A percentile compares a stretch with the other conserved stretches of the same genome.
These are phyloP conservation scores for Butyriboletus loyo DNA, from an alignment of 768 basidiomycete species.

Conservation along the genomic window DNA sequence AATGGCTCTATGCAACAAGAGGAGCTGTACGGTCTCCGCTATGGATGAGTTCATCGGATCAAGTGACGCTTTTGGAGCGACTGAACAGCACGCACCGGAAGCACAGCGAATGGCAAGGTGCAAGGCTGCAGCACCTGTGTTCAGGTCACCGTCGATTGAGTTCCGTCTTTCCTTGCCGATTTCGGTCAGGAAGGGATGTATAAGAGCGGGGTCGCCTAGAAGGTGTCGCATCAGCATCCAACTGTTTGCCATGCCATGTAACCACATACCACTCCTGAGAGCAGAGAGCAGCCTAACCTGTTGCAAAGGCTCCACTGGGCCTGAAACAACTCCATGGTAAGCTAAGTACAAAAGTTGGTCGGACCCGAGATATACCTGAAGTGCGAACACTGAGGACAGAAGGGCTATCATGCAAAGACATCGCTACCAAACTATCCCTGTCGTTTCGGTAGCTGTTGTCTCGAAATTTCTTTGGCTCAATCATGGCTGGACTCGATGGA, in stretches of 20 bases:
- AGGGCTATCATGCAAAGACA: conserved; percentile 17
- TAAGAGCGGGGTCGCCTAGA: conserved; percentile 69
- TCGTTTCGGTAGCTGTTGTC: not conserved
- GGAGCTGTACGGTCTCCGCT: conserved; percentile 66
- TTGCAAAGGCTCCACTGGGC: conserved; percentile 45
- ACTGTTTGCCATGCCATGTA: not conserved
- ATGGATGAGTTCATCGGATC: conserved; percentile 1
- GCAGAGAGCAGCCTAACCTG: conserved; percentile 66
- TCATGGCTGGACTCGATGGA: not conserved
- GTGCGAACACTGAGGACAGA: conserved; percentile 20
- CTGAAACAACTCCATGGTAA: conserved; percentile 15
- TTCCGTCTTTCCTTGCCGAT: conserved; percentile 63
- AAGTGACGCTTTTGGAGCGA: not conserved
- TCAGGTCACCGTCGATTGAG: conserved; percentile 46
- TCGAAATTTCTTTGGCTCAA: not conserved
- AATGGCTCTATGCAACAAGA: conserved; percentile 71
- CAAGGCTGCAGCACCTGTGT: conserved; percentile 71
- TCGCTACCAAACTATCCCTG: conserved; percentile 1
- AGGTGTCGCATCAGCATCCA: not conserved
- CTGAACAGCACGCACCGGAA: conserved; percentile 48
- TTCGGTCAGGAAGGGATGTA: conserved; percentile 80
- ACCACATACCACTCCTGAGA: conserved; percentile 53
- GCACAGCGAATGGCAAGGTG: conserved; percentile 84
- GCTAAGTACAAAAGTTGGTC: not conserved
- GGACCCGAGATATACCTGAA: conserved; percentile 9